Base-by-base conservation (phyloP, 2,329 filamentous ascomycete genomes). In the Dryadomyces quercus-mongolicae region DNA sequence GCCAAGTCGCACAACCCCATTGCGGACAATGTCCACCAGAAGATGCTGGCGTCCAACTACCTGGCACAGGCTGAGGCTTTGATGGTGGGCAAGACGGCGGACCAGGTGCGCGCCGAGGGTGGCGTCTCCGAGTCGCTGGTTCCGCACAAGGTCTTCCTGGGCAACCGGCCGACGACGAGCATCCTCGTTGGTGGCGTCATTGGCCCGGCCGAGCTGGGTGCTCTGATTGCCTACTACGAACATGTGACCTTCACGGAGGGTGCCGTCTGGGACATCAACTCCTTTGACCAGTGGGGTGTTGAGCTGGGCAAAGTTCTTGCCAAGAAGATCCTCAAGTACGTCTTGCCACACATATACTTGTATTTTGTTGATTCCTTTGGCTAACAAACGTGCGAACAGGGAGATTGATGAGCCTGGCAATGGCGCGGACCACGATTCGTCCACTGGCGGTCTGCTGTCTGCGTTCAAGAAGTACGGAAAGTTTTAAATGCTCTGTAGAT, bases 251-350 rank as follows among this genome's bases (percentile, higher is more conserved):
- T 98, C 71, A 94, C 88, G 42, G 93, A 98, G 75, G 93, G 93
- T 64, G 92, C 91, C 52, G 78, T 98, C 68, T 98, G 93, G 93
- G 95, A 97, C 75, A 95, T 98, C 78, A 98, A 98, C 82, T 90
- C 85, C 66, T 98, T 97, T 68, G 93, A 98, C 74, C 93, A 98
- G 78, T 98, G 93, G 93, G 93, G 93, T 73, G 93, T 98, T 47
- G 93, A 98, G 78, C 77, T 98, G 58, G 93, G 93, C 70, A 98
- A 98, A 85, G 84, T 86, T 44, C 76, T 98, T 61, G 93, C 93
- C 58, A 97, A 92, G 84, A 91, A 89, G 75, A 90, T 91, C 60
- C 84, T 88, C 63, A 71, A 72, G 62, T 64, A 55, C 20, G 61
- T 59, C 3, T 7, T 34, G 38, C 4, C 13, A 22, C 12, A 7